A percentile compares a stretch with the other conserved stretches of the same genome.
Conservation (phyloP, 148 eudicot genomes). For the Fagopyrum tataricum region DNA sequence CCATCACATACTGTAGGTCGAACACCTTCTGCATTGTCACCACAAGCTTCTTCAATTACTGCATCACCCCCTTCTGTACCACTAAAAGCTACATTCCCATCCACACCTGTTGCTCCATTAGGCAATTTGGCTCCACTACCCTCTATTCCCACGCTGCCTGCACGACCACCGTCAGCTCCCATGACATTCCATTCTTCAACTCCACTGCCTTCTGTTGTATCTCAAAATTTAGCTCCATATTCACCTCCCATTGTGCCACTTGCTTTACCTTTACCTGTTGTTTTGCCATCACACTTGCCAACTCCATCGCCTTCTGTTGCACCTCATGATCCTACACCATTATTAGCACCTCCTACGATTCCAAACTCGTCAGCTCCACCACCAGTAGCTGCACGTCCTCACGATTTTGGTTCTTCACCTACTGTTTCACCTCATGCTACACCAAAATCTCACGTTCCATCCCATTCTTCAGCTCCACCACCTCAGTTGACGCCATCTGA, state of each 20-base stretch:
- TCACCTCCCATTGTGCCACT: no score
- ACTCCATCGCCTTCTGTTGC: neutral
- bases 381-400: neutral
- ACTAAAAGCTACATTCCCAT: neutral
- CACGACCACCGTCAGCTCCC: no score
- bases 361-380: neutral
- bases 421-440: slow-evolving; percentile 17
- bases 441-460: slow-evolving; percentile 8
- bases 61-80: slow-evolving; percentile 5
- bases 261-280: no score
- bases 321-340: neutral
- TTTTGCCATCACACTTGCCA: no score
- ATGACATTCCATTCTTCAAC: no score
- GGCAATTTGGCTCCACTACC: slow-evolving; percentile 4
- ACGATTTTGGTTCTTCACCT: neutral
- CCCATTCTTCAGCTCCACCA: slow-evolving; percentile 5
- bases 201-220: no score
- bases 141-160: neutral
- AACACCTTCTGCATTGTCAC: neutral
- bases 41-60: slow-evolving; percentile 3
- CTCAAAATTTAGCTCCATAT: no score
- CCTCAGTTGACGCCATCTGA: slow-evolving; percentile 12
- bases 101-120: neutral
- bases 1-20: slow-evolving; percentile 4
- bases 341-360: no score